These are phyloP conservation scores for Rehmannia glutinosa DNA, from an alignment of 257 asterid species.

Conservation along the genomic window DNA sequence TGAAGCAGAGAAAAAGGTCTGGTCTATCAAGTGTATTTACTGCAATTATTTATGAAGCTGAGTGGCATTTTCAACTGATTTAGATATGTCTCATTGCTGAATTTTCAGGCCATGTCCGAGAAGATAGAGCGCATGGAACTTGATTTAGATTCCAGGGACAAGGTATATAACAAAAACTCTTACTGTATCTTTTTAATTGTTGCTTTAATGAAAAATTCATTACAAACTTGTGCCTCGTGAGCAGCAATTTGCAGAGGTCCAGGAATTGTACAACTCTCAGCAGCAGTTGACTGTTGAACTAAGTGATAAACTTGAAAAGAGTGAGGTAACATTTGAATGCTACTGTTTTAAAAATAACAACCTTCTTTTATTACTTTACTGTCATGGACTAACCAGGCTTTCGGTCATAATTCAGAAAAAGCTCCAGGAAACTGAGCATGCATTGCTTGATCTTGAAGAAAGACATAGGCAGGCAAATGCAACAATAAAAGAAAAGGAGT, in stretches of 20 bases:
- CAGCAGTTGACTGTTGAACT: conserved; percentile 72
- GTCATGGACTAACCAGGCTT: conserved; percentile 24
- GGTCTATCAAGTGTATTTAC: neutral
- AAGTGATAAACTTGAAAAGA: conserved; percentile 75
- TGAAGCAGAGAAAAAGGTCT: conserved; percentile 97
- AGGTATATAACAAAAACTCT: conserved; percentile 43
- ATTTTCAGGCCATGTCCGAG: conserved; percentile 84
- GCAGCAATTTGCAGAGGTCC: conserved; percentile 87
- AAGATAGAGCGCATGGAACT: conserved; percentile 95
- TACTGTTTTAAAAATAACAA: neutral
- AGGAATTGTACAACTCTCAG: conserved; percentile 74
- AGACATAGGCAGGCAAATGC: conserved; percentile 85
- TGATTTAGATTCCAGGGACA: conserved; percentile 83
- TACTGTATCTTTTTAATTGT: conserved; percentile 1
- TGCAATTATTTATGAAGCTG: neutral
- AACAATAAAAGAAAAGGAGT: conserved; percentile 91
- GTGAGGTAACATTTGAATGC: conserved; percentile 52
- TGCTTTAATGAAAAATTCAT: neutral
- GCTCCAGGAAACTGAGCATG: conserved; percentile 80
- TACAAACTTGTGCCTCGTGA: conserved; percentile 15
- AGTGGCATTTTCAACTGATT: neutral
- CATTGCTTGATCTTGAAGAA: conserved; percentile 90
- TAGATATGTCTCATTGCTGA: neutral
- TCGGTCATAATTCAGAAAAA: conserved; percentile 54
- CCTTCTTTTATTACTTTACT: conserved; percentile 8